Evolutionary conservation across 192 early-diverging fungal genomes (phyloP).

Genomic region (Coemansia sp.): DNA sequence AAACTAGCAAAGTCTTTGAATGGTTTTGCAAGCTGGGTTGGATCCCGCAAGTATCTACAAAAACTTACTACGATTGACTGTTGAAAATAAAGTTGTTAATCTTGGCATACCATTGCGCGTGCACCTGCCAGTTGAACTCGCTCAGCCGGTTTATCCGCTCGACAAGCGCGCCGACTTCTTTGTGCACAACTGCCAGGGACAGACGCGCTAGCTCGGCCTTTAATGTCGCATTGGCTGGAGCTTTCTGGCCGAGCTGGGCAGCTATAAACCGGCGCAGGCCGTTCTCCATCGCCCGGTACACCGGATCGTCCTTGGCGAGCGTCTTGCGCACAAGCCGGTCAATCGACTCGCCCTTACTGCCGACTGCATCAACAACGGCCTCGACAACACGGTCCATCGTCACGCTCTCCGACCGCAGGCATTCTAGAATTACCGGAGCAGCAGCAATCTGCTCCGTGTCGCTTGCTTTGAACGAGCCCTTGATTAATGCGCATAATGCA

Average conservation of each 20-base stretch:
- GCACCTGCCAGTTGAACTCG: slow-evolving; percentile 44
- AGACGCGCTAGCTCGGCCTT: slow-evolving; percentile 8
- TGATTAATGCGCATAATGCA: slow-evolving; percentile 18
- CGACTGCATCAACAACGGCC: neutral
- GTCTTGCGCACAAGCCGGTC: slow-evolving; percentile 28
- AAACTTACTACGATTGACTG: neutral
- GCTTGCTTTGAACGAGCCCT: neutral
- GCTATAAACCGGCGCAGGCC: slow-evolving; percentile 22
- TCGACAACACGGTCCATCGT: slow-evolving; percentile 22
- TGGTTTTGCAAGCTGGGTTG: slow-evolving; percentile 87
- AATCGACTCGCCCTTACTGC: neutral
- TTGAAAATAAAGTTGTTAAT: slow-evolving; percentile 3
- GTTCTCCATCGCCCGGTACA: slow-evolving; percentile 23
- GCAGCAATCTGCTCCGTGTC: slow-evolving; percentile 5
- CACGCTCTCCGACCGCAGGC: slow-evolving; percentile 21
- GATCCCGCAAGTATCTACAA: slow-evolving; percentile 54
- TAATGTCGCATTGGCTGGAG: neutral
- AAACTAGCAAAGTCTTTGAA: slow-evolving; percentile 82
- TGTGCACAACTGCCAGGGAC: slow-evolving; percentile 13
- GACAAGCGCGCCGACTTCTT: slow-evolving; percentile 11
- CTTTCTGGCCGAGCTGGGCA: slow-evolving; percentile 14
- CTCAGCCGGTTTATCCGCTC: slow-evolving; percentile 23
- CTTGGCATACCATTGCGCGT: slow-evolving; percentile 35
- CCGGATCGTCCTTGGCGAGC: slow-evolving; percentile 25
- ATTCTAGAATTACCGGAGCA: slow-evolving; percentile 5